These are phyloP conservation scores for Solanum ossicruentum DNA, from an alignment of 257 asterid genomes.

Conservation along the genomic window DNA sequence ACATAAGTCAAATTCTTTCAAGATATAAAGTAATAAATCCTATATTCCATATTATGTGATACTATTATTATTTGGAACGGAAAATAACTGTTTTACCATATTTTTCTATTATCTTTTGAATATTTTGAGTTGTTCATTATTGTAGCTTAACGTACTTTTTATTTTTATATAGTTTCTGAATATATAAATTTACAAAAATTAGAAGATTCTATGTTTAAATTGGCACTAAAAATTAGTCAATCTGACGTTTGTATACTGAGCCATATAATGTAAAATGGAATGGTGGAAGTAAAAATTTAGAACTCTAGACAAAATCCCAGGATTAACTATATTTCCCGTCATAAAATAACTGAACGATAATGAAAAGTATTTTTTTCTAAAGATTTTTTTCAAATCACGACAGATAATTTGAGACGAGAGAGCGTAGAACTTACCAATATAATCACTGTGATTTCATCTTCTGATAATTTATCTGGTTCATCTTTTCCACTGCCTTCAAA, in stretches of 20 bases:
- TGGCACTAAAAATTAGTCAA: neutral
- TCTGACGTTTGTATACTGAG: neutral
- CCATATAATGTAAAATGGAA: neutral
- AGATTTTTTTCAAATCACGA: neutral
- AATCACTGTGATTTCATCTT: neutral
- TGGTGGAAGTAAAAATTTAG: neutral
- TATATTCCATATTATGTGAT: neutral
- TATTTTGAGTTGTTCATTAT: neutral
- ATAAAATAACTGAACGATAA: neutral
- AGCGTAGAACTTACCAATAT: neutral
- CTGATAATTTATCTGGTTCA: constrained; percentile 5
- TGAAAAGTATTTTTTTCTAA: neutral
- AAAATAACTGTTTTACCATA: neutral
- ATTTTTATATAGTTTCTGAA: too few species aligned
- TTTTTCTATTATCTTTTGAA: neutral
- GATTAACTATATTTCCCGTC: neutral
- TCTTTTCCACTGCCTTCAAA: constrained; percentile 4
- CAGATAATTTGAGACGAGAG: neutral
- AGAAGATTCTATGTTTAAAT: neutral
- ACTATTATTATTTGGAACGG: neutral
- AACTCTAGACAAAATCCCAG: neutral
- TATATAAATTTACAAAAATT: too few species aligned
- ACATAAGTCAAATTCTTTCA: neutral
- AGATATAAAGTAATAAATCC: neutral
- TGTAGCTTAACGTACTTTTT: too few species aligned